Base-by-base conservation (phyloP, 1,284 basidiomycete species). In the Rhodotorula sp. region DNA sequence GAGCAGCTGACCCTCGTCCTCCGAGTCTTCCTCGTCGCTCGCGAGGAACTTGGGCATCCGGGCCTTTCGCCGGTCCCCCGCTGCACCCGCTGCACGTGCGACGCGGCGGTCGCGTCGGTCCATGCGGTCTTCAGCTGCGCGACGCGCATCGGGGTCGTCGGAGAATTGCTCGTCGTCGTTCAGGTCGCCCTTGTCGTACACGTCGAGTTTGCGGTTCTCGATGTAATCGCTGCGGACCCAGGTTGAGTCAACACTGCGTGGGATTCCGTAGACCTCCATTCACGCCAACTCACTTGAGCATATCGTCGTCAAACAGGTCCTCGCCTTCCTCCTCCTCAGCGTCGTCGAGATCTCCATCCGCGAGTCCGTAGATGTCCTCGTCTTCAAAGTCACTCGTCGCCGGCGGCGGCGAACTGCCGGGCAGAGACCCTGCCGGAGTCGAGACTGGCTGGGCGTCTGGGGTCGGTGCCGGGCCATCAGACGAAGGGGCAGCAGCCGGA, bases 311-410 rank as follows among this genome's bases (percentile, higher is more conserved):
- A 82, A 96, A 98, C 39, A 99, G 87, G 83, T 99, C 95, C 81
- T 97, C 95, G 49, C 92, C 93, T 34, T 94, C 92, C 29, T 80
- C 82, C 39, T 84, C 83, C 47, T 81, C 80, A 29, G 87, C 92
- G 49, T 81, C 80, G 31, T 87, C 92, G 52, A 88, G 87, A 14
- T 90, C 92, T 8, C 69, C 75, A 34, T 77, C 73, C 31, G 70
- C 75, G 2, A 71, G 46, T 0, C 65, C 65, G 23, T 69, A 58
- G 39, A 68, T 62, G 51, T 69, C 72, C 0, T 86, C 88, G 69
- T 93, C 90, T 31, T 92, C 92, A 20, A 91, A 91, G 78, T 95
- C 93, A 5, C 90, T 91, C 80, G 94, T 93, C 0, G 90, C 89
- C 1, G 87, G 85, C 4, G 89, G 91, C 5, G 92, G 91, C 15